Conservation (phyloP, 2,329 filamentous ascomycete species). For the Oidium heveae region DNA sequence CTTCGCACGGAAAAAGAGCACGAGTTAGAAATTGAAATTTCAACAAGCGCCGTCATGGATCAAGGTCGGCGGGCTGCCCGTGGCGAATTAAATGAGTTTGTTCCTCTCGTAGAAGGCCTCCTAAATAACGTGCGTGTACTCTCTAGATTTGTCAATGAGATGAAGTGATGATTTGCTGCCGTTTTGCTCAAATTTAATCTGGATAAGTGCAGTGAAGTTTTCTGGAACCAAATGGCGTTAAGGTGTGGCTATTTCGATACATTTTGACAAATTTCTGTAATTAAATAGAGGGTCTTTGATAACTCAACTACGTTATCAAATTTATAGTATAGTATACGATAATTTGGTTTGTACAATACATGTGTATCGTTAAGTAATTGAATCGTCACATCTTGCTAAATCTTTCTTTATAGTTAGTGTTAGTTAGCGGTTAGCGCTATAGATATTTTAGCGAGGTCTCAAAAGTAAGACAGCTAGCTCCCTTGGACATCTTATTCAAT, state of each 20-base stretch:
- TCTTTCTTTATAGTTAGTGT: too few species aligned
- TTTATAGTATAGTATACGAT: too few species aligned
- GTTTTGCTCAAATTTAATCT: neutral
- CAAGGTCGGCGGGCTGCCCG: slow-evolving; percentile 33
- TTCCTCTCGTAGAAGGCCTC: slow-evolving; percentile 44
- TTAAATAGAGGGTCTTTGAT: too few species aligned
- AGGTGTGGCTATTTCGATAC: neutral
- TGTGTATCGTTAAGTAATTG: too few species aligned
- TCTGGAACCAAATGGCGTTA: neutral
- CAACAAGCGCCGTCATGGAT: slow-evolving; percentile 34
- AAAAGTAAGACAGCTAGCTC: too few species aligned
- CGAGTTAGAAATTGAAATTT: slow-evolving; percentile 58
- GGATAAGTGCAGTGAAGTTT: neutral
- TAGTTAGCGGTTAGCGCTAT: too few species aligned
- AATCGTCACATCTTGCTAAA: too few species aligned
- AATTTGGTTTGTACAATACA: too few species aligned
- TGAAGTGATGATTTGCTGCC: neutral
- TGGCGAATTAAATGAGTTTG: slow-evolving; percentile 31
- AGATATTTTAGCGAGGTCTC: too few species aligned
- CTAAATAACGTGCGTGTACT: slow-evolving; percentile 32
- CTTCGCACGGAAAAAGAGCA: slow-evolving; percentile 34
- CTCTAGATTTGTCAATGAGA: slow-evolving; percentile 3
- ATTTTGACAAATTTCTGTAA: too few species aligned
- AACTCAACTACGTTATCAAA: too few species aligned
- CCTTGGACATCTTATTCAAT: too few species aligned